Evolutionary conservation across 306 rosid genomes (phyloP), one percentile per base, ranked within the genome.

Genomic region (Gleditsia sinensis): DNA sequence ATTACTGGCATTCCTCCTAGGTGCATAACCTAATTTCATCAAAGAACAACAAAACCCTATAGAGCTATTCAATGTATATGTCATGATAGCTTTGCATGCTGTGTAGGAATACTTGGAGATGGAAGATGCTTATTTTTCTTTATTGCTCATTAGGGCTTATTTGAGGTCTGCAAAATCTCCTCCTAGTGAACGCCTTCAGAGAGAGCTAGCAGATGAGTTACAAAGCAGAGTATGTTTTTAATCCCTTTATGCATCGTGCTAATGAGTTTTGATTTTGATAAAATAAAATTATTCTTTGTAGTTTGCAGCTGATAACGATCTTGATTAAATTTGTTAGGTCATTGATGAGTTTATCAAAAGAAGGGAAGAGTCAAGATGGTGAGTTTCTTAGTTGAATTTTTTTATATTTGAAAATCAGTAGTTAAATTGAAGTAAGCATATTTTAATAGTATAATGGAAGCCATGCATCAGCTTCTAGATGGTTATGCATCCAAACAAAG

Each of bases 121-220:
- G n/a, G n/a, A 96, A 81, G 98, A 76, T 92, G 98, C 72, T 67
- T 92, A 85, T 92, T 92, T 75, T 87, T 92, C 61, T 90, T 96
- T 14, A 91, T 92, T 45, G 88, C 98, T 75, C 92, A 84, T n/a
- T 56, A 92, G 94, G 36, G 96, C 98, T 72, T 87, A 89, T 76
- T 67, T 90, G 61, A 85, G 86, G 75, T 83, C 91, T 21, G 96
- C 91, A 71, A 84, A 86, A 76, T 68, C 90, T 33, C 84, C 98
- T 69, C 98, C 94, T 5, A 72, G 67, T 74, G 86, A 65, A 82
- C 88, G 82, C 69, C 49, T 54, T 40, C 98, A 92, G 75, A 87
- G 83, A 81, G 81, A 88, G 75, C 78, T 90, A 61, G 96, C 98
- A 16, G 96, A 92, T 79, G 87, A 82, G 34, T 83, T 92, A 72